Conservation (phyloP, 129 eudicot genomes). For the Centrapalus pauciflorus region DNA sequence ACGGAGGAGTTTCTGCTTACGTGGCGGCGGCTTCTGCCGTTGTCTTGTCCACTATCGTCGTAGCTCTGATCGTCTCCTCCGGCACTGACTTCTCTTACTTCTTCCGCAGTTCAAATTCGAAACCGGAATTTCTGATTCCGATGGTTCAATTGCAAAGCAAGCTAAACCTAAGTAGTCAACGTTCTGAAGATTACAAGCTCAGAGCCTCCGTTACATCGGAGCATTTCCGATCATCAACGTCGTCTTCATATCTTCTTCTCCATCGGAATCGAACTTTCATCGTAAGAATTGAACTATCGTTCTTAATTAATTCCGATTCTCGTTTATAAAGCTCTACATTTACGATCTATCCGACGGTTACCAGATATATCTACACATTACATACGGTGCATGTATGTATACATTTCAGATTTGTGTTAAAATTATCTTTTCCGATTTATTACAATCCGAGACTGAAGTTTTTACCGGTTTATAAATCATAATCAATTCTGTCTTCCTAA, state of each 20-base stretch:
- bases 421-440: not conserved
- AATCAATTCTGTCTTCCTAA: too few species aligned
- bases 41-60: slow-evolving; percentile 16
- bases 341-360: not conserved
- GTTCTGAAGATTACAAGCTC: not conserved
- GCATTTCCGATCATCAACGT: slow-evolving; percentile 12
- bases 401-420: not conserved
- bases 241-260: slow-evolving; percentile 4
- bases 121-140: slow-evolving; percentile 23
- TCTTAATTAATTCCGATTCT: not conserved
- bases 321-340: not conserved
- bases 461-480: not conserved
- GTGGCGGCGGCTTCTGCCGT: slow-evolving; percentile 8
- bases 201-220: slow-evolving; percentile 21
- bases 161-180: not conserved
- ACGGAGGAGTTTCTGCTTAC: slow-evolving; percentile 15
- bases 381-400: not conserved
- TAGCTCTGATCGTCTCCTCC: slow-evolving; percentile 14
- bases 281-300: slow-evolving; percentile 21
- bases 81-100: slow-evolving; percentile 1
- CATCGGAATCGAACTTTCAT: slow-evolving; percentile 16
- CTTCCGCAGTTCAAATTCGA: not conserved
- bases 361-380: not conserved
- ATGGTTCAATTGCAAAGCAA: slow-evolving; percentile 26
- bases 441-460: not conserved